Conservation (phyloP, 2,329 filamentous ascomycete genomes). For the Pochonia chlamydosporia region DNA sequence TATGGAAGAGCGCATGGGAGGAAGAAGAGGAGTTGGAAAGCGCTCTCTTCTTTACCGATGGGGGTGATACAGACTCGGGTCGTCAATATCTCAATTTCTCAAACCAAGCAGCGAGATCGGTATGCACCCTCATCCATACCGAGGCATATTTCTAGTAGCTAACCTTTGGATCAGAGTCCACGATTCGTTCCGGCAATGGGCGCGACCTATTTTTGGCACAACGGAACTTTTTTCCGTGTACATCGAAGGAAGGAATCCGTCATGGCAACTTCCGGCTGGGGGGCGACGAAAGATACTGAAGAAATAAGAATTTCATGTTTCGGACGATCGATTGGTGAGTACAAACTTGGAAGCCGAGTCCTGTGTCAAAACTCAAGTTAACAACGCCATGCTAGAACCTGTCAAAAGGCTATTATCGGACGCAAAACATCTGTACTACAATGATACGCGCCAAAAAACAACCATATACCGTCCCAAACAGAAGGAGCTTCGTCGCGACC, state of each 20-base stretch:
- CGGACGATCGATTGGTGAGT: conserved; percentile 35
- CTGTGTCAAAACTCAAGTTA: neutral
- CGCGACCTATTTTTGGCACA: conserved; percentile 48
- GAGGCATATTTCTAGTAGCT: neutral
- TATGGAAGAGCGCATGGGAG: conserved; percentile 50
- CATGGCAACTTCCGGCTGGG: conserved; percentile 24
- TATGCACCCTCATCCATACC: neutral
- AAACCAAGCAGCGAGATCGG: conserved; percentile 35
- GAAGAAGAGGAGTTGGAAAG: conserved; percentile 41
- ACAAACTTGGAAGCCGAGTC: neutral
- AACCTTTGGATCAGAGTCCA: conserved; percentile 30
- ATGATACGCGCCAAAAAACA: conserved; percentile 49
- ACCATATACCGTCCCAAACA: conserved; percentile 49
- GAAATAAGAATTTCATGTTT: conserved; percentile 49
- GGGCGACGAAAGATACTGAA: conserved; percentile 45
- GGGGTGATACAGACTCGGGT: conserved; percentile 31
- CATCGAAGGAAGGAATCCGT: conserved; percentile 38
- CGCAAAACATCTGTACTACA: conserved; percentile 46
- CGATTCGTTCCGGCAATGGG: conserved; percentile 50
- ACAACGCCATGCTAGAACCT: conserved; percentile 29
- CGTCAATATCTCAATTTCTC: conserved; percentile 51
- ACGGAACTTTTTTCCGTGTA: conserved; percentile 43
- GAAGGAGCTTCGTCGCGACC: conserved; percentile 39
- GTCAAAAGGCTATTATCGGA: conserved; percentile 51
- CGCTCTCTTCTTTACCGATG: conserved; percentile 29